A percentile compares a stretch with the other conserved stretches of the same genome.
phyloP scores from a whole-genome alignment of 164 flowering plant genomes.

The Tetrastigma voinierianum region DNA sequence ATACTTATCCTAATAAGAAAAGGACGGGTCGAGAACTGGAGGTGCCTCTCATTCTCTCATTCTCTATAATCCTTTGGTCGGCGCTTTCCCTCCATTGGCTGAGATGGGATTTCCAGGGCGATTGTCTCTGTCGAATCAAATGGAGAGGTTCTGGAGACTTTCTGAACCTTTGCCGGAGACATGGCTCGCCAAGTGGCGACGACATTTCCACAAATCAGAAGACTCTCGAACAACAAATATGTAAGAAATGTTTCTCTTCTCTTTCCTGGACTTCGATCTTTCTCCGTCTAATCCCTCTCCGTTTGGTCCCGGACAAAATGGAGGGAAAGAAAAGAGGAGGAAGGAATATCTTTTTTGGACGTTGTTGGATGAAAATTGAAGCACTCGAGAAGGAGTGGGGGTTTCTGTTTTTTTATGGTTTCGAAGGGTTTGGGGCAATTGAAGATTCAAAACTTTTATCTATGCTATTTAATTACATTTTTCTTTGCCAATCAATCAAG shows the following conservation, averaged over 20 bases:
- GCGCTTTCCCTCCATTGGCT: not conserved
- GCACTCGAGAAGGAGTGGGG: too few species aligned
- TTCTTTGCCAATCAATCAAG: too few species aligned
- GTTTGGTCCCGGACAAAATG: constrained; percentile 4
- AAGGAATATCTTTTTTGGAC: too few species aligned
- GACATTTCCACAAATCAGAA: constrained; percentile 78
- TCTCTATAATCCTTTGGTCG: not conserved
- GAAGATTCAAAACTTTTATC: too few species aligned
- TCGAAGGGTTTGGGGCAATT: too few species aligned
- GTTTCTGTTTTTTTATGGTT: too few species aligned
- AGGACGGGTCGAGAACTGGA: too few species aligned
- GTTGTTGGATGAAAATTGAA: too few species aligned
- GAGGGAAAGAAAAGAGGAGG: not conserved
- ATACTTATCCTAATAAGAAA: too few species aligned
- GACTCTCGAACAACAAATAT: constrained; percentile 96
- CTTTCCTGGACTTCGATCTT: not conserved
- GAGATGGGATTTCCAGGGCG: not conserved
- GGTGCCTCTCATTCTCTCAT: not conserved
- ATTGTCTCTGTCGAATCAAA: not conserved
- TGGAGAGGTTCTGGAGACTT: constrained; percentile 9
- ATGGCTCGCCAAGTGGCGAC: constrained; percentile 81
- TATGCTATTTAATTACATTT: too few species aligned
- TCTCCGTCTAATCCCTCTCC: not conserved
- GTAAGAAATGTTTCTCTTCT: constrained; percentile 31
- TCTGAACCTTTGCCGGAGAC: not conserved